These are phyloP conservation scores for Leucoagaricus sp. DNA, from an alignment of 1,284 basidiomycete genomes.

Conservation along the genomic window DNA sequence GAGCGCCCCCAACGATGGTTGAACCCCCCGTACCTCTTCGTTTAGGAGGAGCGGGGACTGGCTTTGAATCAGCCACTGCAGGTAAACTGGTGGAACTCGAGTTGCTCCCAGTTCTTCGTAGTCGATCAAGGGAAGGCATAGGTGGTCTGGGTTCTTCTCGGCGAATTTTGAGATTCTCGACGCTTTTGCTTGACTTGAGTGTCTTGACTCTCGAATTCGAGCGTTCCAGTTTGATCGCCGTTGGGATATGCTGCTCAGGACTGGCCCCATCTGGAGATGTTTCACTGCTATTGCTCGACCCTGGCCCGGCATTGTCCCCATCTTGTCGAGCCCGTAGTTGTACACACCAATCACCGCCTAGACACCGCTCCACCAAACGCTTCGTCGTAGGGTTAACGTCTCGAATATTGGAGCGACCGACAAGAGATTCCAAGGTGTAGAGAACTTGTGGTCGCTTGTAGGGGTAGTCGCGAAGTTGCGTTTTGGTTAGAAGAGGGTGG, in stretches of 20 bases:
- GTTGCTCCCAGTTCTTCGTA: constrained; percentile 46
- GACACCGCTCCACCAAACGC: constrained; percentile 90
- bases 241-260: constrained; percentile 28
- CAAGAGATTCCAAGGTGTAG: constrained; percentile 78
- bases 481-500: constrained; percentile 93
- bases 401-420: constrained; percentile 74
- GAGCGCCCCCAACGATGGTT: constrained; percentile 14
- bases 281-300: constrained; percentile 43
- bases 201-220: constrained; percentile 38
- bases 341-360: constrained; percentile 87
- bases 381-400: constrained; percentile 87
- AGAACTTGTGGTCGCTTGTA: constrained; percentile 95
- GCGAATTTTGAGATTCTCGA: constrained; percentile 43
- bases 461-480: constrained; percentile 81
- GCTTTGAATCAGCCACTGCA: constrained; percentile 32
- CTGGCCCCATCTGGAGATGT: constrained; percentile 38
- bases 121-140: constrained; percentile 39
- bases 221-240: constrained; percentile 35
- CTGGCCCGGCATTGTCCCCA: constrained; percentile 25
- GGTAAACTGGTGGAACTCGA: constrained; percentile 53
- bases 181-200: constrained; percentile 63
- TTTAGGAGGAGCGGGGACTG: constrained; percentile 22
- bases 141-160: constrained; percentile 27
- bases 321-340: constrained; percentile 46
- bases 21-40: constrained; percentile 24